Evolutionary conservation across 2,329 filamentous ascomycete species (phyloP), one percentile per base, ranked within the genome.

Genomic region (Calonectria honghensis): DNA sequence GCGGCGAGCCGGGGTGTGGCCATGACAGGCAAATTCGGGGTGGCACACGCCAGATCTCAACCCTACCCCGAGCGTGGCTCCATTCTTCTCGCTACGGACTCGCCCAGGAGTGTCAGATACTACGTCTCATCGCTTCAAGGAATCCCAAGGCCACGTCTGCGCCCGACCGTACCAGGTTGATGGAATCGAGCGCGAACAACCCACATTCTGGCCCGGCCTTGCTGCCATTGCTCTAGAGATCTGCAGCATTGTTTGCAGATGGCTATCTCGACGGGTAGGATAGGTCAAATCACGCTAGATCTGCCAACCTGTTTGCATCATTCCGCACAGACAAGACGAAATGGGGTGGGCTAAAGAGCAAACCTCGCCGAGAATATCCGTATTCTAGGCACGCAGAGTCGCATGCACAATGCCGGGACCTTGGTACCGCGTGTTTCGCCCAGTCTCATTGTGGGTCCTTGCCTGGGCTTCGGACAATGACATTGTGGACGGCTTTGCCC

Each of bases 271-370:
- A 67, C 50, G 50, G 52, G 45, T 37, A 50, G 35, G 57, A 68
- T 31, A 50, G 20, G 20, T 41, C 24, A 41, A 24, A 61, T 73
- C 72, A 76, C 64, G 64, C 72, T 68, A 73, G 74, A 72, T 64
- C 68, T 45, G 32, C 64, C 70, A 61, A 27, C 29, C 18, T 52
- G 20, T 41, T 52, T 24, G 70, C 54, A 51, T 61, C 39, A 57
- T 69, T 35, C 70, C 57, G 73, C 70, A 75, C 73, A 35, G 75
- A 69, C 67, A 52, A 73, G 71, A 52, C 68, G 27, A 24, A 24
- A 41, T 64, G 65, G 52, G 32, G 67, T 37, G 35, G 20, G 68
- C 35, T 35, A 31, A 39, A 37, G 45, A 51, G 68, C 35, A 39
- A 66, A 41, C 63, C 59, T 52, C 39, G n/a, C 66, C 32, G 37